Base-by-base conservation (phyloP, 2,329 filamentous ascomycete species). In the Kalmusia sp. region DNA sequence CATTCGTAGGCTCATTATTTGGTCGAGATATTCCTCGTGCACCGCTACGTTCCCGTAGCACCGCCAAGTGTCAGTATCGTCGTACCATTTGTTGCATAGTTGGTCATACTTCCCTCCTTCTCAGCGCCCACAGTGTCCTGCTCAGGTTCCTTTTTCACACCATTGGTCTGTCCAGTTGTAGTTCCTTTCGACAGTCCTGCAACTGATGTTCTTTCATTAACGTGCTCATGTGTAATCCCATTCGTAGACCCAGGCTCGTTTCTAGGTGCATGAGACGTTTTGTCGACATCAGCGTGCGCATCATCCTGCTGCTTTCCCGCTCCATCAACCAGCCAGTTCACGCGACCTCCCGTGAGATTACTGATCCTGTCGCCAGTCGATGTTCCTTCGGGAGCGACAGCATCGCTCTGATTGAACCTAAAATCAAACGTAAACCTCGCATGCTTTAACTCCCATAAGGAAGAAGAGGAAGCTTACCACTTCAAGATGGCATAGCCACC, bases 401-500 rank as follows among this genome's bases (percentile, higher is more conserved):
- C 40, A 3, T 58, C 52, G 31, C 65, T 64, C n/a, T 68, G 58
- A 58, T 71, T 73, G 62, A 72, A 30, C 52, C 43, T 54, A 43
- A 7, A 12, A 31, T 31, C 8, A 27, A 6, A 9, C 6, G n/a
- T 15, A 15, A 22, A 1, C n/a, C n/a, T n/a, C n/a, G n/a, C n/a
- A n/a, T n/a, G n/a, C n/a, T 19, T 27, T 6, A n/a, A 17, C 12
- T 7, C 14, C 11, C 6, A 8, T 8, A 14, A 14, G 9, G n/a
- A 4, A 37, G 24, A 5, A 40, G 17, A 25, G 11, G 28, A 12
- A 14, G 31, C 47, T 37, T 41, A 63, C 75, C 75, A 78, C 45
- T 75, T 75, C 31, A 80, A 66, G 34, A 80, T 62, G 56, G 78
- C 72, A 69, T 87, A 92, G 41, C 81, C 82, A 12, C 80, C 83